These are phyloP conservation scores for Leishmania guyanensis DNA, from an alignment of 208 protist genomes.

Conservation along the genomic window DNA sequence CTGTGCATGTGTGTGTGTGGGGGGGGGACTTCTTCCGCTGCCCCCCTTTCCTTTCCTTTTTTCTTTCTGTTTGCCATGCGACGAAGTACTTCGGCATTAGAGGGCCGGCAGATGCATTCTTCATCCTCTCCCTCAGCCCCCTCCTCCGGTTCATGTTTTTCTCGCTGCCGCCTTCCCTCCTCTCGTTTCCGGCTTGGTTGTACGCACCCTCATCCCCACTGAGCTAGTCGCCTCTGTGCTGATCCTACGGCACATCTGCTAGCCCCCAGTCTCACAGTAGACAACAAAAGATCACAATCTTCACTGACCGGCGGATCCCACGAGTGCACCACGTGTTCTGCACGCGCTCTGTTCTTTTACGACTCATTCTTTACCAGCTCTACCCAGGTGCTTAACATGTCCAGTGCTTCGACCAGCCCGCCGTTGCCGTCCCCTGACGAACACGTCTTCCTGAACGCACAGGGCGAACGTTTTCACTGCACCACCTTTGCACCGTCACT, in stretches of 20 bases:
- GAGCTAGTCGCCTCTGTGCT: too few relatives aligned
- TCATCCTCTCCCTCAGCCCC: not conserved
- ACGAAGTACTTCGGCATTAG: not conserved
- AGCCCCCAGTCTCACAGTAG: not conserved
- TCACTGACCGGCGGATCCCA: not conserved
- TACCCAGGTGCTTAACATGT: not conserved
- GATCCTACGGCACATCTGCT: too few relatives aligned
- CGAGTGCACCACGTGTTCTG: not conserved
- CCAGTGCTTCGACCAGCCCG: not conserved
- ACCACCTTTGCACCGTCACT: slow-evolving; percentile 37
- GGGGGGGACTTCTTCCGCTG: not conserved
- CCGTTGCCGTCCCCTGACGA: slow-evolving; percentile 20
- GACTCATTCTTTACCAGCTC: not conserved
- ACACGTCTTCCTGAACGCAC: slow-evolving; percentile 40
- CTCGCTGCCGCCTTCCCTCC: not conserved
- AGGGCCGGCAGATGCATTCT: not conserved
- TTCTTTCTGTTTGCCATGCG: not conserved
- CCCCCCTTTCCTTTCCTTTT: not conserved
- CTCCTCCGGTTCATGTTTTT: not conserved
- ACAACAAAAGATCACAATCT: not conserved
- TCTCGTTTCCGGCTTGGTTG: not conserved
- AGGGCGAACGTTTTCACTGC: slow-evolving; percentile 58
- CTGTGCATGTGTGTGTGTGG: not conserved
- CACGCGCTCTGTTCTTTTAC: not conserved
- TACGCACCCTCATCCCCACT: not conserved